phyloP scores from a whole-genome alignment of 2,329 filamentous ascomycete genomes.

The Cadophora sp. region DNA sequence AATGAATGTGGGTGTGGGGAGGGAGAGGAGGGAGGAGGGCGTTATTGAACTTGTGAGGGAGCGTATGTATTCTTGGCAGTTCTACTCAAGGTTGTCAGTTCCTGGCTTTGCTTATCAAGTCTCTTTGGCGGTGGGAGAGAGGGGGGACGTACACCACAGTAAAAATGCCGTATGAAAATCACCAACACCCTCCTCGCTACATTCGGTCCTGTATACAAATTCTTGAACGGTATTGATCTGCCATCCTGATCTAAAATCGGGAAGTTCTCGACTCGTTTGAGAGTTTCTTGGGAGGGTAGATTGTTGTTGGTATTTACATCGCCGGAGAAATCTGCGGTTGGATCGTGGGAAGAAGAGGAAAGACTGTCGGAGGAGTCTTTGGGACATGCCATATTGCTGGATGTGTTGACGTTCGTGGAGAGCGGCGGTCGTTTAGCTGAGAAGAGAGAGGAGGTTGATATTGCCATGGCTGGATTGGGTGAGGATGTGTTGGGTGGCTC shows the following conservation, averaged over 20 bases:
- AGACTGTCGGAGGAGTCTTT: constrained; percentile 21
- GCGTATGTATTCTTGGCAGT: constrained; percentile 47
- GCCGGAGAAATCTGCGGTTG: constrained; percentile 60
- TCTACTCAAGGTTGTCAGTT: constrained; percentile 34
- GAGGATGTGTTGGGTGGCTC: background rate
- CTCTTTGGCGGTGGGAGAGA: no score
- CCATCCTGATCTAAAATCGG: constrained; percentile 44
- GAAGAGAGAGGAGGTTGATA: constrained; percentile 11
- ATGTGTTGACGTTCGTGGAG: background rate
- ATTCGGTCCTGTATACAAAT: constrained; percentile 45
- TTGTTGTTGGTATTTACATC: constrained; percentile 62
- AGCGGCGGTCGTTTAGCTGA: constrained; percentile 8
- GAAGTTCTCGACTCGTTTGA: constrained; percentile 56
- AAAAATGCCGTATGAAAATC: constrained; percentile 49
- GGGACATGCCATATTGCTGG: background rate
- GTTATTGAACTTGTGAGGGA: constrained; percentile 42
- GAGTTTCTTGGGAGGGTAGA: constrained; percentile 56
- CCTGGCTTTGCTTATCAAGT: background rate
- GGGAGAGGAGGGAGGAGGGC: constrained; percentile 42
- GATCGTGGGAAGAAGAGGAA: constrained; percentile 22
- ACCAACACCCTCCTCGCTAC: constrained; percentile 44
- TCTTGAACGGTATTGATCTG: constrained; percentile 43
- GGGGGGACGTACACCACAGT: constrained; percentile 44
- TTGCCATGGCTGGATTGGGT: background rate
- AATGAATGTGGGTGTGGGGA: constrained; percentile 48